A percentile compares a stretch with the other conserved stretches of the same genome.
Evolutionary conservation across 1,284 basidiomycete species (phyloP).

Genomic region (Apiotrichum montevideense): DNA sequence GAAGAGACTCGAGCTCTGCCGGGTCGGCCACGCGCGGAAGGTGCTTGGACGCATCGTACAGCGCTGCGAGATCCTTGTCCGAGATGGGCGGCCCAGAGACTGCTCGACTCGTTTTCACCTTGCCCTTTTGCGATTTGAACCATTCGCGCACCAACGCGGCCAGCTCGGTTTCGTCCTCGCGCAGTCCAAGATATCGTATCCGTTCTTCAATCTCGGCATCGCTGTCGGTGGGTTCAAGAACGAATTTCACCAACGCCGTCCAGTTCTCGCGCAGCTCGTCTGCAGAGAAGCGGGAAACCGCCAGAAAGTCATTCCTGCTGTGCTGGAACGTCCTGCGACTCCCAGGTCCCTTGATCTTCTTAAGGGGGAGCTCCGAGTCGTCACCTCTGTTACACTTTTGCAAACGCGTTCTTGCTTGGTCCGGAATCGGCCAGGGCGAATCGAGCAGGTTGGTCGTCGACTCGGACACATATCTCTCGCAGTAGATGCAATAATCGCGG

Average conservation of each 20-base stretch:
- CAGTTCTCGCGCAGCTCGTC: constrained; percentile 56
- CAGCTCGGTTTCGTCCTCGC: constrained; percentile 18
- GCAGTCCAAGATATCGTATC: constrained; percentile 24
- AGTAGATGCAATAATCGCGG: constrained; percentile 79
- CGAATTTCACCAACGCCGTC: constrained; percentile 30
- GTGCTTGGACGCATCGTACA: constrained; percentile 21
- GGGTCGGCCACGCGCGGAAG: constrained; percentile 25
- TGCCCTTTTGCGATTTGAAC: not conserved
- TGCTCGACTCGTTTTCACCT: not conserved
- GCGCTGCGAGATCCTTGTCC: constrained; percentile 5
- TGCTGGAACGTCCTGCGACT: constrained; percentile 5
- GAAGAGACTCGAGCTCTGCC: constrained; percentile 28
- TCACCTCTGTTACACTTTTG: constrained; percentile 9
- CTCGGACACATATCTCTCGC: constrained; percentile 64
- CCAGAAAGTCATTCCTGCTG: constrained; percentile 57
- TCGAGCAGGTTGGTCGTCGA: constrained; percentile 53
- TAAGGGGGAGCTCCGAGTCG: constrained; percentile 7
- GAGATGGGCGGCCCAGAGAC: not conserved
- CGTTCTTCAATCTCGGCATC: constrained; percentile 18
- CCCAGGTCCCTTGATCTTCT: not conserved
- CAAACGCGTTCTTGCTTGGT: constrained; percentile 41
- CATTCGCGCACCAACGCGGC: constrained; percentile 3
- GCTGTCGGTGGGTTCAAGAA: constrained; percentile 20
- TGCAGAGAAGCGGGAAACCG: constrained; percentile 68
- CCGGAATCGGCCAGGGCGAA: constrained; percentile 48